Evolutionary conservation across 106 monocot species (phyloP), one percentile per base, ranked within the genome.

Genomic region (Apostasia ramifera): DNA sequence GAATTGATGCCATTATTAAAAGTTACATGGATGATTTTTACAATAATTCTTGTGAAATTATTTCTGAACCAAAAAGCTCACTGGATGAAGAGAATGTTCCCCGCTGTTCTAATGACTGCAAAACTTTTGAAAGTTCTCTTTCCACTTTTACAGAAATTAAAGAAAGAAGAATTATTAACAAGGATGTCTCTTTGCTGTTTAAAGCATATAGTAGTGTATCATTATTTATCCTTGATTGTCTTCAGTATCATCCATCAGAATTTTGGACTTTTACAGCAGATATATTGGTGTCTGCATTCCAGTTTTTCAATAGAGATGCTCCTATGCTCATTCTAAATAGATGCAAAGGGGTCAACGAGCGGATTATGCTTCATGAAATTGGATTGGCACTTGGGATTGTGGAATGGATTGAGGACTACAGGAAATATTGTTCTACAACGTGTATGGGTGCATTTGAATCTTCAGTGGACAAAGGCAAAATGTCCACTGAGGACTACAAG

Each of bases 351-450:
- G 61, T n/a, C 45, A 40, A 61, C 70, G 80, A 88, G 26, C 78
- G 83, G 2, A 37, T 76, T 40, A 88, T 88, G 83, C 83, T 88
- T 71, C 88, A 88, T 88, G 75, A 76, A 39, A 83, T 88, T 61
- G 88, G 88, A 14, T 66, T 88, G n/a, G 75, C 75, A 6, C 80
- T 88, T 76, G 88, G 88, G 3, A 73, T 83, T n/a, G 26, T 75
- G 47, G 78, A 88, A 66, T 88, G 88, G 88, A 76, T 88, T 53
- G 65, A 81, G 12, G 88, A 88, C 47, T 88, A 77, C 52, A 57
- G 76, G 45, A 12, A 57, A 6, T 88, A 70, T 68, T 68, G 43
- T 15, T 76, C 70, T 49, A 10, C 37, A 67, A 13, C 55, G 49
- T 8, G 61, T 67, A 42, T 54, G 70, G 66, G 69, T 13, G 63